These are phyloP conservation scores for Rhododendron williamsianum DNA, from an alignment of 148 eudicot species.

Conservation along the genomic window DNA sequence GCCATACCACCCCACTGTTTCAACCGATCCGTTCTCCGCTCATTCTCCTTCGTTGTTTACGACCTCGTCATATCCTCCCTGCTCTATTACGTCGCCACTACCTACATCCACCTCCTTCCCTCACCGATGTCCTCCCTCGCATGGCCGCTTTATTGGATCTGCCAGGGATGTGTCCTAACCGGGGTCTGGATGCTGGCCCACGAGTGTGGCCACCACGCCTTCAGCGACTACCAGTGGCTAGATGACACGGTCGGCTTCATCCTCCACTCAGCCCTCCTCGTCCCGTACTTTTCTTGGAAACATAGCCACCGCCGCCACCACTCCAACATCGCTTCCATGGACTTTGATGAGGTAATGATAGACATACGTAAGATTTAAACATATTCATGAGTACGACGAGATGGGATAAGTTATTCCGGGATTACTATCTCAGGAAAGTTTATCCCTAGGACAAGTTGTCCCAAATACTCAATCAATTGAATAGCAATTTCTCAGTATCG, in stretches of 20 bases:
- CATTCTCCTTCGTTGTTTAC: too few relatives aligned
- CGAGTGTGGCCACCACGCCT: conserved; percentile 71
- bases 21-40: too few relatives aligned
- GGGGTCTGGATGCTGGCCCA: conserved; percentile 66
- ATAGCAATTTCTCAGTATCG: too few relatives aligned
- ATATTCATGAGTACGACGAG: not conserved
- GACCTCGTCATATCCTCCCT: too few relatives aligned
- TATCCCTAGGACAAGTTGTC: too few relatives aligned
- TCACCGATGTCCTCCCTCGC: conserved; percentile 48
- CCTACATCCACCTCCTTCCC: conserved; percentile 59
- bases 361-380: not conserved
- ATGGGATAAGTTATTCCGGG: too few relatives aligned
- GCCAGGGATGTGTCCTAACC: conserved; percentile 51
- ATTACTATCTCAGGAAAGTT: too few relatives aligned
- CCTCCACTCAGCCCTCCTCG: conserved; percentile 70
- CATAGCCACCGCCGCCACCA: conserved; percentile 90
- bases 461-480: too few relatives aligned
- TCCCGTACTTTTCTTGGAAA: conserved; percentile 90
- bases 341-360: conserved; percentile 46
- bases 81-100: conserved; percentile 32
- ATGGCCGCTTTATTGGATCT: conserved; percentile 57
- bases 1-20: too few relatives aligned
- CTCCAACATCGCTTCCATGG: conserved; percentile 78
- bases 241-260: conserved; percentile 77
- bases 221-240: conserved; percentile 58